A percentile compares a stretch with the other conserved stretches of the same genome.
phyloP scores from a whole-genome alignment of 179 eudicot species.

The Beta corolliflora region DNA sequence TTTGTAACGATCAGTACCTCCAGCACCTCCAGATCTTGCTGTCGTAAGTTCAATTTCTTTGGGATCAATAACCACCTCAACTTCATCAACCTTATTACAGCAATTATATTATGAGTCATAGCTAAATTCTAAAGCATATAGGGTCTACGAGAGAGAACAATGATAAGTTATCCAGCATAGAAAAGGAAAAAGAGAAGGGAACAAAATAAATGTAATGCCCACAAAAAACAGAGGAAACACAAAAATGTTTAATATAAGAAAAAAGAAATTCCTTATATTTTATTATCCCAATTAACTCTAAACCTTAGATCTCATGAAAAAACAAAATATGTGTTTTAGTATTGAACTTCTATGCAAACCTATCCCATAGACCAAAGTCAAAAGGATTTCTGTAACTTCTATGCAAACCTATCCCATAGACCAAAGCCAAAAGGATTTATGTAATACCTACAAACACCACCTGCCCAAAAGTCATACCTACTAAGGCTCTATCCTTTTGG shows the following conservation, averaged over 20 bases:
- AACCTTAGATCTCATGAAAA: too few species aligned
- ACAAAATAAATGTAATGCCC: not conserved
- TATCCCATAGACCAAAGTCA: too few species aligned
- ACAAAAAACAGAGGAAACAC: not conserved
- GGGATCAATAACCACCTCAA: slow-evolving; percentile 93
- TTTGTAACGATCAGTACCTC: slow-evolving; percentile 57
- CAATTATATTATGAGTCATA: not conserved
- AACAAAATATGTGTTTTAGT: too few species aligned
- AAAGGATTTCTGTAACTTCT: too few species aligned
- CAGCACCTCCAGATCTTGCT: slow-evolving; percentile 98
- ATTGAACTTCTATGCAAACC: too few species aligned
- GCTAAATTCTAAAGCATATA: not conserved
- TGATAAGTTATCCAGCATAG: not conserved
- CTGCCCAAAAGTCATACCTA: too few species aligned
- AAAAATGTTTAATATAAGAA: not conserved
- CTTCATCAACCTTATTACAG: slow-evolving; percentile 82
- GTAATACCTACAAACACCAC: too few species aligned
- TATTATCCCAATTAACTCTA: too few species aligned
- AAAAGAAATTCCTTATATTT: too few species aligned
- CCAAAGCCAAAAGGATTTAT: too few species aligned
- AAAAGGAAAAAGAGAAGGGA: not conserved
- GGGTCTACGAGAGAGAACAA: not conserved
- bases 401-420: too few species aligned
- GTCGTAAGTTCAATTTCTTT: slow-evolving; percentile 97
- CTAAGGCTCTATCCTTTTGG: too few species aligned